These are phyloP conservation scores for Schwanniomyces polymorphus DNA, from an alignment of 805 yeast species.

Conservation along the genomic window DNA sequence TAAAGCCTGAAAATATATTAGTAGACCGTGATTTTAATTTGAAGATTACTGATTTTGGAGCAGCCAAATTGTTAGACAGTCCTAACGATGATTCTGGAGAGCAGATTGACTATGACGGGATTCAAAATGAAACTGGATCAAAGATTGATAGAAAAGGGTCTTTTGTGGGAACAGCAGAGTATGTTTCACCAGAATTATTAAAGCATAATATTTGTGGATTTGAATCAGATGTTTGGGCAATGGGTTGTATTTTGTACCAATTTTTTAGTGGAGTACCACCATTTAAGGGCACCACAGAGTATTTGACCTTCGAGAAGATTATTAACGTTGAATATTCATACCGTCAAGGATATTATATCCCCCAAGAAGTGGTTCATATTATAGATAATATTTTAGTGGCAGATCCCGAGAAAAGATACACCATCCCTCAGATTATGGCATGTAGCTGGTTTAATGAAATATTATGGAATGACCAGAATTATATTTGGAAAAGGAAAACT, in stretches of 20 bases:
- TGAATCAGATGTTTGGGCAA: slow-evolving; percentile 89
- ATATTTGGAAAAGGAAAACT: slow-evolving; percentile 37
- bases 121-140: slow-evolving; percentile 21
- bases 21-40: slow-evolving; percentile 82
- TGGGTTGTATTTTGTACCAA: slow-evolving; percentile 87
- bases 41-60: slow-evolving; percentile 96
- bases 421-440: slow-evolving; percentile 32
- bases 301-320: slow-evolving; percentile 85
- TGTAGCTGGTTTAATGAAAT: slow-evolving; percentile 38
- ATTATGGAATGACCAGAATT: slow-evolving; percentile 40
- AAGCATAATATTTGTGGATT: slow-evolving; percentile 78
- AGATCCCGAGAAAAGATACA: slow-evolving; percentile 31
- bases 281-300: slow-evolving; percentile 82
- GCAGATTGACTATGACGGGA: slow-evolving; percentile 27
- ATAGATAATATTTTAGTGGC: slow-evolving; percentile 33
- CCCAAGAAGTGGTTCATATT: slow-evolving; percentile 25
- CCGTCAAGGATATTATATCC: slow-evolving; percentile 23
- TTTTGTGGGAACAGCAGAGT: slow-evolving; percentile 97
- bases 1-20: slow-evolving; percentile 91
- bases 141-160: slow-evolving; percentile 51
- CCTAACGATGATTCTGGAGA: slow-evolving; percentile 32
- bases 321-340: slow-evolving; percentile 70
- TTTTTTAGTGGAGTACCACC: slow-evolving; percentile 85
- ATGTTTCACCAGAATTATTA: slow-evolving; percentile 89
- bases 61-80: slow-evolving; percentile 73